These are phyloP conservation scores for Nevesoporus exiguus DNA, from an alignment of 768 basidiomycete genomes.

Conservation along the genomic window DNA sequence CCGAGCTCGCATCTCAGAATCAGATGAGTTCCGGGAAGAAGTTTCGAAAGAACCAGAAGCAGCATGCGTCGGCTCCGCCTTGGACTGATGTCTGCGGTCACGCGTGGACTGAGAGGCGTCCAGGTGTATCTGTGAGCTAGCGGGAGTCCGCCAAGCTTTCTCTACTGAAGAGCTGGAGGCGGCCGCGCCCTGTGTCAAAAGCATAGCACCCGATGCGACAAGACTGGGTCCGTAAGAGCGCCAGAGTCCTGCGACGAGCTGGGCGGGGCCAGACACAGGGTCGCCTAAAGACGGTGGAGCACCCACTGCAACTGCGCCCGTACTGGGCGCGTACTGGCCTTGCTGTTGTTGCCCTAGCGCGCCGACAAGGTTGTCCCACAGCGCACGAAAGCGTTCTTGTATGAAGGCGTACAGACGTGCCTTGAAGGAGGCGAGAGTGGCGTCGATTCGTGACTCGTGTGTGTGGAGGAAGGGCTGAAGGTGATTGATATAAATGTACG, in stretches of 20 bases:
- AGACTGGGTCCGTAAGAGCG: conserved; percentile 73
- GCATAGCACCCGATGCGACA: conserved; percentile 61
- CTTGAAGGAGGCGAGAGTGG: conserved; percentile 64
- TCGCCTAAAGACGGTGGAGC: conserved; percentile 47
- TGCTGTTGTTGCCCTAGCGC: conserved; percentile 44
- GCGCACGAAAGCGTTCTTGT: conserved; percentile 55
- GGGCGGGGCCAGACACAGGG: conserved; percentile 60
- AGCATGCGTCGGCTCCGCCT: conserved; percentile 41
- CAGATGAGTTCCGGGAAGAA: conserved; percentile 39
- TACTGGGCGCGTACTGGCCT: conserved; percentile 14
- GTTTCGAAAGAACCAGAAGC: conserved; percentile 31
- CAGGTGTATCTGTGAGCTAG: conserved; percentile 30
- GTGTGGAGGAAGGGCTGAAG: conserved; percentile 80
- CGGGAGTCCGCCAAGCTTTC: conserved; percentile 27
- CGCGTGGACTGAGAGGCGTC: conserved; percentile 32
- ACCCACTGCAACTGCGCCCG: conserved; percentile 24
- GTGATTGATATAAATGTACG: conserved; percentile 76
- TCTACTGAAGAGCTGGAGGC: conserved; percentile 34
- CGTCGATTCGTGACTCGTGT: conserved; percentile 86
- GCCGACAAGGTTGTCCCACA: conserved; percentile 64
- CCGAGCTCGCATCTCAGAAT: conserved; percentile 45
- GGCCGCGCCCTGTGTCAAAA: conserved; percentile 52
- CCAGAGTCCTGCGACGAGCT: conserved; percentile 69
- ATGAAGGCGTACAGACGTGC: conserved; percentile 57
- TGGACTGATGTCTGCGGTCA: conserved; percentile 49